Evolutionary conservation across 1,284 basidiomycete species (phyloP).

Genomic region (Microbotryum scabiosae): DNA sequence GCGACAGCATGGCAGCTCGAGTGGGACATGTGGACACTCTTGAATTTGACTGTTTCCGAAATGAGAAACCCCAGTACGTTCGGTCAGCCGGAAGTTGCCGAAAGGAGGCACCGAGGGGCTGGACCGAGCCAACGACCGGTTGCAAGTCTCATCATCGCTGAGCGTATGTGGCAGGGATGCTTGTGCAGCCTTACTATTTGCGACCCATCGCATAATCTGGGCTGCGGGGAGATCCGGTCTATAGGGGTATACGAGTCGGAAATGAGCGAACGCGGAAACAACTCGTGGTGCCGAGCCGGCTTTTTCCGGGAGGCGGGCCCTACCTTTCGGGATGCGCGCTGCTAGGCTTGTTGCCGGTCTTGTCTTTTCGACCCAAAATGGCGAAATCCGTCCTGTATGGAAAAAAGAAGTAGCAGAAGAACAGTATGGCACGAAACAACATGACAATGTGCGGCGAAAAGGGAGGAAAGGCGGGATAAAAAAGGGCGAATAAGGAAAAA

Average conservation of each 20-base stretch:
- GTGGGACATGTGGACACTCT: slow-evolving; percentile 63
- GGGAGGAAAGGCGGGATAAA: not conserved
- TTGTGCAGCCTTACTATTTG: slow-evolving; percentile 50
- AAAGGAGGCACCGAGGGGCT: slow-evolving; percentile 25
- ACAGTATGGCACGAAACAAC: not conserved
- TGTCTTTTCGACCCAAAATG: slow-evolving; percentile 29
- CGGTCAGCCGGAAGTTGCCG: slow-evolving; percentile 14
- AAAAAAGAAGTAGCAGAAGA: not conserved
- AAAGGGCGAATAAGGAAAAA: not conserved
- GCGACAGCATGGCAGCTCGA: slow-evolving; percentile 64
- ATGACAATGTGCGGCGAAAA: not conserved
- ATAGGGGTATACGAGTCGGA: slow-evolving; percentile 13
- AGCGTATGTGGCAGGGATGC: too few species aligned
- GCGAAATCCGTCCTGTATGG: slow-evolving; percentile 28
- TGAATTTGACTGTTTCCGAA: slow-evolving; percentile 44
- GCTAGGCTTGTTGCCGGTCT: slow-evolving; percentile 12
- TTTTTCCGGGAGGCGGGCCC: not conserved
- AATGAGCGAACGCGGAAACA: not conserved
- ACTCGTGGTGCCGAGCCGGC: not conserved
- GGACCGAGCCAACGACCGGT: too few species aligned
- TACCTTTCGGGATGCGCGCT: slow-evolving; percentile 9
- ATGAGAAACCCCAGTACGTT: not conserved
- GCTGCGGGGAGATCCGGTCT: slow-evolving; percentile 73
- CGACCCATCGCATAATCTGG: slow-evolving; percentile 75
- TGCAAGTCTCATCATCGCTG: too few species aligned